Evolutionary conservation across 169 alveolate genomes (phyloP).

Genomic region (Ichthyophthirius multifiliis): DNA sequence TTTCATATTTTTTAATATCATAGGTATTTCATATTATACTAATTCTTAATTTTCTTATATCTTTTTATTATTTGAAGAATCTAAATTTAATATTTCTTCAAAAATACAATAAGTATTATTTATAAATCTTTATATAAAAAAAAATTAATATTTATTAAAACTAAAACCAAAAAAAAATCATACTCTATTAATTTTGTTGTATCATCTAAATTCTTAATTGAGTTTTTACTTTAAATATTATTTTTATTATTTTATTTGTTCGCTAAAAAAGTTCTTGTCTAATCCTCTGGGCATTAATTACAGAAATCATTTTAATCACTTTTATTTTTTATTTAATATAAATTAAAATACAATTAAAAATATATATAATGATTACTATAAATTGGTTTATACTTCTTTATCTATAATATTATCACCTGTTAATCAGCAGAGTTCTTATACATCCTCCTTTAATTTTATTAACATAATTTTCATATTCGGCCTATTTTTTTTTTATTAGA

Average conservation of each 20-base stretch:
- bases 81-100: neutral
- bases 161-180: neutral
- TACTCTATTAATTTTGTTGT: conserved; percentile 8
- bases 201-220: neutral
- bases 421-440: conserved; percentile 4
- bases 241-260: neutral
- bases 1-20: neutral
- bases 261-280: conserved; percentile 10
- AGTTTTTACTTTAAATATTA: neutral
- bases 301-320: conserved; percentile 3
- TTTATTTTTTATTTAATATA: neutral
- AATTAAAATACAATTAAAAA: neutral
- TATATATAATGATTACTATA: neutral
- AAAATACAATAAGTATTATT: neutral
- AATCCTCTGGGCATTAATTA: conserved; percentile 1
- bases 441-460: conserved; percentile 10
- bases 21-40: neutral
- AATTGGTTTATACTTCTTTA: neutral
- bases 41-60: neutral
- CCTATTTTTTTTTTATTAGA: neutral
- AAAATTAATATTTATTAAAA: neutral
- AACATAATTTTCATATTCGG: conserved; percentile 4
- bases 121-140: neutral
- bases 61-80: neutral
- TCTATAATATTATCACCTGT: neutral